Evolutionary conservation across 768 basidiomycete genomes (phyloP).

Genomic region (Termitomyces sp.): DNA sequence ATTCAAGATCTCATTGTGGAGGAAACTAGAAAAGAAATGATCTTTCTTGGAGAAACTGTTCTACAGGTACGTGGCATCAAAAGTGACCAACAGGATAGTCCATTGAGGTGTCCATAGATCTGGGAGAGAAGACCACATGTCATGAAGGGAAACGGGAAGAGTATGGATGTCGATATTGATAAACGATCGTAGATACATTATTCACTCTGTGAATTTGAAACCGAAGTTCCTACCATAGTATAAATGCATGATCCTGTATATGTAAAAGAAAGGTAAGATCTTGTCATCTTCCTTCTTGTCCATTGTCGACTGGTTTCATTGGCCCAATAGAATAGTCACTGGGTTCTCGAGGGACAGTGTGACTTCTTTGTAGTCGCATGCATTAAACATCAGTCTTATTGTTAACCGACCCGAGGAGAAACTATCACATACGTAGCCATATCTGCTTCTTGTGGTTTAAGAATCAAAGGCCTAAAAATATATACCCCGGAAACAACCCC

Average conservation of each 20-base stretch:
- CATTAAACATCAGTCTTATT: not conserved
- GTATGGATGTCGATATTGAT: constrained; percentile 26
- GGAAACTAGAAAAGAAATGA: constrained; percentile 96
- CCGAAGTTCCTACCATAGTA: not conserved
- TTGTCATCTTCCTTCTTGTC: not conserved
- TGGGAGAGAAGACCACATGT: constrained; percentile 51
- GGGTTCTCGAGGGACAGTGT: not conserved
- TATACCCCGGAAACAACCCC: constrained; percentile 61
- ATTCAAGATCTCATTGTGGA: constrained; percentile 96
- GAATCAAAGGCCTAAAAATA: constrained; percentile 53
- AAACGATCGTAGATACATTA: constrained; percentile 2
- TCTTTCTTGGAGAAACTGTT: constrained; percentile 94
- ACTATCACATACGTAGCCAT: constrained; percentile 5
- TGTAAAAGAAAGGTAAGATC: not conserved
- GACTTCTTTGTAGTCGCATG: constrained; percentile 4
- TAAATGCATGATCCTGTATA: not conserved
- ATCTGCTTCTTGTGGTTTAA: constrained; percentile 12
- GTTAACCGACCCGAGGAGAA: not conserved
- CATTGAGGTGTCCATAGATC: constrained; percentile 34
- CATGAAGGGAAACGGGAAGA: constrained; percentile 18
- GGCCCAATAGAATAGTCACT: not conserved
- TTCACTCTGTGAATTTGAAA: not conserved
- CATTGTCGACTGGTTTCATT: not conserved
- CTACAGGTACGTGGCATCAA: constrained; percentile 62
- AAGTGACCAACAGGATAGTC: not conserved